These are phyloP conservation scores for Tuber microsphaerosporum DNA, from an alignment of 495 filamentous ascomycete genomes.

Conservation along the genomic window DNA sequence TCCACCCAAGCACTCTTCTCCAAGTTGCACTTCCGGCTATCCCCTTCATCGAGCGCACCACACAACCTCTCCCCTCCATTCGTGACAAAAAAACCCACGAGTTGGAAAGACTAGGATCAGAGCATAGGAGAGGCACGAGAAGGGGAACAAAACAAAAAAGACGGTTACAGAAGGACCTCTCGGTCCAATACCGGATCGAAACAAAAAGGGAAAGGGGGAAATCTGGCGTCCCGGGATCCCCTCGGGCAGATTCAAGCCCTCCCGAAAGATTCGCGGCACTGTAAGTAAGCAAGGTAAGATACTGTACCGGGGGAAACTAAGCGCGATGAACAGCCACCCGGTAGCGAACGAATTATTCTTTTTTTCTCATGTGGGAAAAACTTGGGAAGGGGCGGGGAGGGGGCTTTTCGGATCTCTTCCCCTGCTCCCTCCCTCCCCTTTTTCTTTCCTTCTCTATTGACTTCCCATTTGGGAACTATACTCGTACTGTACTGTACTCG, in stretches of 20 bases:
- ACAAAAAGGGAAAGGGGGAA: not conserved
- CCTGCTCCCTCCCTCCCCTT: not conserved
- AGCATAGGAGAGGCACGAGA: not conserved
- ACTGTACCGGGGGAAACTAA: not conserved
- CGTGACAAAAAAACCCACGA: not conserved
- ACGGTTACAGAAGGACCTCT: not conserved
- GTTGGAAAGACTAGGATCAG: not conserved
- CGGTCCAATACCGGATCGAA: not conserved
- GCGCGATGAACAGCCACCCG: not conserved
- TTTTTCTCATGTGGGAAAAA: not conserved
- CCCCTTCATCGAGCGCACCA: not conserved
- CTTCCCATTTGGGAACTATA: not conserved
- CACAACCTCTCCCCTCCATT: not conserved
- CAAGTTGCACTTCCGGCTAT: not conserved
- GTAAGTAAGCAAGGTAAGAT: not conserved
- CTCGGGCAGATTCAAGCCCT: not conserved
- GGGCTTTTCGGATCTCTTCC: not conserved
- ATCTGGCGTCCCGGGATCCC: not conserved
- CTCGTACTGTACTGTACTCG: not conserved
- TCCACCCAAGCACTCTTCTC: not conserved
- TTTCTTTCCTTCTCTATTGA: not conserved
- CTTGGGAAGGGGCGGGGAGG: not conserved
- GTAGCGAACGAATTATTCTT: not conserved
- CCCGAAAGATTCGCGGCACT: not conserved
- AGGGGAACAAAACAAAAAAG: not conserved